These are phyloP conservation scores for Paramyrothecium sp. DNA, from an alignment of 2,329 filamentous ascomycete species.

Conservation along the genomic window DNA sequence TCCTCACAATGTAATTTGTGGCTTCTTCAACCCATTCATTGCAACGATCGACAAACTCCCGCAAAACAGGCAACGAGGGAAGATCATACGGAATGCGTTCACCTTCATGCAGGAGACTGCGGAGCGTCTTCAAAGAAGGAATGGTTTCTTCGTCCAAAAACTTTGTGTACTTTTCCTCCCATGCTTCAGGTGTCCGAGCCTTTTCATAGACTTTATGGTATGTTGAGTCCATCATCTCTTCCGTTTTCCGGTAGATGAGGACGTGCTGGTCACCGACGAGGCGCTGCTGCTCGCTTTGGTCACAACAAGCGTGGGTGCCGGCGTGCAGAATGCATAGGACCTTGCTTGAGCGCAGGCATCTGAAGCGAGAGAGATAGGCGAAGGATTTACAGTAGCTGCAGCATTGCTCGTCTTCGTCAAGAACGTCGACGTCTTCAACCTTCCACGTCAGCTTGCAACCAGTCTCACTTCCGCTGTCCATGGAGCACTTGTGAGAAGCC, in stretches of 20 bases:
- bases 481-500: conserved; percentile 50
- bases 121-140: conserved; percentile 82
- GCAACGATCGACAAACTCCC: conserved; percentile 90
- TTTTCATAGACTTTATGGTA: conserved; percentile 82
- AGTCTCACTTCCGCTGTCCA: conserved; percentile 41
- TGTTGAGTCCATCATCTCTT: conserved; percentile 64
- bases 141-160: conserved; percentile 79
- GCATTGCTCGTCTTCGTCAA: conserved; percentile 92
- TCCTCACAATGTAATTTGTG: conserved; percentile 91
- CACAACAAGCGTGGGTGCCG: conserved; percentile 78
- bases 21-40: conserved; percentile 98
- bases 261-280: conserved; percentile 68
- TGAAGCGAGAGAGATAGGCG: conserved; percentile 86
- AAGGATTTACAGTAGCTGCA: conserved; percentile 92
- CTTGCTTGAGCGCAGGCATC: conserved; percentile 79
- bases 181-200: conserved; percentile 78
- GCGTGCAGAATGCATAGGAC: conserved; percentile 81
- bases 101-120: conserved; percentile 83
- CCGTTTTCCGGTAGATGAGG: conserved; percentile 74
- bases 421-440: conserved; percentile 70
- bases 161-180: conserved; percentile 87
- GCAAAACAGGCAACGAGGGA: conserved; percentile 76
- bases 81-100: conserved; percentile 94
- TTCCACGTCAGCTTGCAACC: conserved; percentile 61
- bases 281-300: conserved; percentile 63